Conservation (phyloP, 768 basidiomycete genomes). For the Tubosaeta sp. region DNA sequence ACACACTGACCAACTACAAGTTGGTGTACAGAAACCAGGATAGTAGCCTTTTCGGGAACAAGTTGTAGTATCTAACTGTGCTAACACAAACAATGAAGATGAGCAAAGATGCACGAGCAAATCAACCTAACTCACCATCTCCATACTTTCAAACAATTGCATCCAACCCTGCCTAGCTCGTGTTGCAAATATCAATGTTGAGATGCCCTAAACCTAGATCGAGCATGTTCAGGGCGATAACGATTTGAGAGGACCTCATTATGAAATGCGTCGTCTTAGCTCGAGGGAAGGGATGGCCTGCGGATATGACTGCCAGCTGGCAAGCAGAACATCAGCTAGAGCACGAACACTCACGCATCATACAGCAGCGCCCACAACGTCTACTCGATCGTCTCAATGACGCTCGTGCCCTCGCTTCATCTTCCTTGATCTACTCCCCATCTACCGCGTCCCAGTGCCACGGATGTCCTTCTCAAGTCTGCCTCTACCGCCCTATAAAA, state of each 20-base stretch:
- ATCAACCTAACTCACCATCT: constrained; percentile 70
- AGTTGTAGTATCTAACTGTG: constrained; percentile 45
- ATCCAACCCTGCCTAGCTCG: constrained; percentile 47
- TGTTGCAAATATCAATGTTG: constrained; percentile 69
- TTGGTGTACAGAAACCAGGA: constrained; percentile 85
- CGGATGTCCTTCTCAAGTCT: constrained; percentile 42
- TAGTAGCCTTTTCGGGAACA: constrained; percentile 68
- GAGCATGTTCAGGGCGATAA: constrained; percentile 88
- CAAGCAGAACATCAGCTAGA: not conserved
- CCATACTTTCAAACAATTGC: constrained; percentile 67
- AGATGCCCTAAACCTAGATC: constrained; percentile 87
- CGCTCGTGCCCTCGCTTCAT: constrained; percentile 49
- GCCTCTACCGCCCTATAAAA: constrained; percentile 68
- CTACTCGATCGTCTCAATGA: constrained; percentile 73
- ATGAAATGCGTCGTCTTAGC: constrained; percentile 76
- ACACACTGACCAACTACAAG: constrained; percentile 69
- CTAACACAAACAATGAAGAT: constrained; percentile 30
- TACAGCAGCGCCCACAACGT: constrained; percentile 73
- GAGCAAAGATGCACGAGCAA: constrained; percentile 18
- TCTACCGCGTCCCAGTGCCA: constrained; percentile 6
- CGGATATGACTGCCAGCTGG: not conserved
- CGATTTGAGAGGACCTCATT: constrained; percentile 87
- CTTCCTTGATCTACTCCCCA: constrained; percentile 15
- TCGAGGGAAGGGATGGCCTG: constrained; percentile 75
- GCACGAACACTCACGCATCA: constrained; percentile 53